Percentiles rank a stretch among this genome's conserved stretches.
phyloP scores from a whole-genome alignment of 805 yeast genomes.

The Schizosaccharomyces osmophilus region DNA sequence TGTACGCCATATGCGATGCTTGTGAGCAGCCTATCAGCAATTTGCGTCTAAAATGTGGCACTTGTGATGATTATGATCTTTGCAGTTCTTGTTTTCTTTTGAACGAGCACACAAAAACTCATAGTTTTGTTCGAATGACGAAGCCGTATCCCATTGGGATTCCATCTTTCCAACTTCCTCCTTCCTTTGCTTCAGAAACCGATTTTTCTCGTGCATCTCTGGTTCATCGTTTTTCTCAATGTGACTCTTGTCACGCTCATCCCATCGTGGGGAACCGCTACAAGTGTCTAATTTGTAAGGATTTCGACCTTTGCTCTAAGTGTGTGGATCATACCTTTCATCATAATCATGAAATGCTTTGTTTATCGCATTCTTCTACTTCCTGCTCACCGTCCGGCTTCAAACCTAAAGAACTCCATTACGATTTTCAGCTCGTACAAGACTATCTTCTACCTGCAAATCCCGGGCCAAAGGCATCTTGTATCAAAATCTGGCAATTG shows the following conservation, averaged over 20 bases:
- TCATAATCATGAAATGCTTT: neutral
- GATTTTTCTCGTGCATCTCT: neutral
- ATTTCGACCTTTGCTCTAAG: neutral
- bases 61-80: neutral
- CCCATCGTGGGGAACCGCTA: neutral
- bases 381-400: neutral
- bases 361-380: neutral
- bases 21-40: neutral
- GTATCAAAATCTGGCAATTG: neutral
- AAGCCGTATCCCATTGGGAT: neutral
- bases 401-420: neutral
- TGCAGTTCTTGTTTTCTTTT: neutral
- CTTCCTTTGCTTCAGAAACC: neutral
- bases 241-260: neutral
- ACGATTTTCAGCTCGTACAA: neutral
- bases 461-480: neutral
- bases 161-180: too few species aligned
- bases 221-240: neutral
- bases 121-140: neutral
- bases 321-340: neutral
- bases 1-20: neutral
- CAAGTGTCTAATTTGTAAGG: neutral
- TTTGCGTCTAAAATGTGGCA: neutral
- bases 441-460: neutral
- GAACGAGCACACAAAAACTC: neutral